Base-by-base conservation (phyloP, 495 filamentous ascomycete genomes). In the Eremomyces bilateralis region DNA sequence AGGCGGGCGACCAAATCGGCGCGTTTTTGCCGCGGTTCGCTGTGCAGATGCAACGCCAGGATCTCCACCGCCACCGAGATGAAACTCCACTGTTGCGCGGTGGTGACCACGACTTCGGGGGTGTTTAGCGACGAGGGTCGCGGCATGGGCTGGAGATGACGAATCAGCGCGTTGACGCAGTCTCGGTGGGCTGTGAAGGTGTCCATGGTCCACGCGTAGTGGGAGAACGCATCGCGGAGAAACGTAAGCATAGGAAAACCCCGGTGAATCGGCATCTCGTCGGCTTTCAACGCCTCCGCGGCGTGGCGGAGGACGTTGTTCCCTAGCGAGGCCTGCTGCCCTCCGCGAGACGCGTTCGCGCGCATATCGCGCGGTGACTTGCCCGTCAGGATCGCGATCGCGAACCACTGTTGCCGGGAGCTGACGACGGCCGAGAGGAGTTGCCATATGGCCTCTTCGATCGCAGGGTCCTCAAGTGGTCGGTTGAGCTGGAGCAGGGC, bases 371-470 rank as follows among this genome's bases (percentile, higher is more conserved):
- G 67, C 12, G 88, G 80, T 0, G 79, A 80, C 39, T 71, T 73
- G 17, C 88, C 88, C 3, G 84, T 92, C 18, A 95, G 71, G 33
- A 95, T 64, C 47, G 81, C 85, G 29, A 91, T 80, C 0, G 85
- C 73, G 58, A 99, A 74, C 75, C 90, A 95, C 47, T 91, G 82
- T 42, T 99, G 88, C 35, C 80, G 73, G 47, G 79, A 83, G 46
- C 80, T 77, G 31, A 95, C 66, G 31, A 93, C 69, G n/a, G 71
- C 73, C 19, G 85, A 76, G 21, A 94, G 69, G 37, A 99, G 69
- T 34, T 63, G 68, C 88, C 88, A 95, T 33, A 82, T 74, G 16
- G 62, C 58, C 32, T 68, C 61, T 16, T 73, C 63, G 27, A 82
- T 58, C 4, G 56, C 46, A 3, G 59, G 52, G 42, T 79, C 62